Evolutionary conservation across 2,329 filamentous ascomycete species (phyloP).

Genomic region (Diaporthe batatas): DNA sequence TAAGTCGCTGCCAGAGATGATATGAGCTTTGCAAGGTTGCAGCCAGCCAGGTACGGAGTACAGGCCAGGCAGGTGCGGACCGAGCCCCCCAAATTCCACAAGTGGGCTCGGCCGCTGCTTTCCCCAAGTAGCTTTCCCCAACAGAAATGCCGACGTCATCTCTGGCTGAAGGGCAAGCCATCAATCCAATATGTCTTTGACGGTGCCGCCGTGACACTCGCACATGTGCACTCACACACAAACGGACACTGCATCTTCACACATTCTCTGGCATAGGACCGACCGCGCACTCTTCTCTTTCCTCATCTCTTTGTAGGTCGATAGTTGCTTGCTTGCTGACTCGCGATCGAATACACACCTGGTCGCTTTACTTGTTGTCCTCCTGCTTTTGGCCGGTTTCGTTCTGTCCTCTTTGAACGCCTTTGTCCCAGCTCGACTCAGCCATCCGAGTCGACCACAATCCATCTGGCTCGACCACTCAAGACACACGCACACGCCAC

Average conservation of each 20-base stretch:
- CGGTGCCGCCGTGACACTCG: conserved; percentile 16
- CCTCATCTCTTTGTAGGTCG: background rate
- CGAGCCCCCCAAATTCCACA: conserved; percentile 4
- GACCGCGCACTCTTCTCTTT: background rate
- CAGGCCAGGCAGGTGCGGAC: background rate
- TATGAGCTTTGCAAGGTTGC: background rate
- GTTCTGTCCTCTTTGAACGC: background rate
- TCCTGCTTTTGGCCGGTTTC: background rate
- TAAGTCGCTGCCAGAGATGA: conserved; percentile 16
- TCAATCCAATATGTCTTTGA: background rate
- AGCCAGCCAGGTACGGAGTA: background rate
- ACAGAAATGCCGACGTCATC: conserved; percentile 27
- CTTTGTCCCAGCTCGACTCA: conserved; percentile 5
- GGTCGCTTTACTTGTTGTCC: background rate
- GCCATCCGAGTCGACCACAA: background rate
- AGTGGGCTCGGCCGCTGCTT: background rate
- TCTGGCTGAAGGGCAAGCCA: background rate
- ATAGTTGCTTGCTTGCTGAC: background rate
- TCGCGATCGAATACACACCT: conserved; percentile 6
- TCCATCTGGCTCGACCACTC: background rate
- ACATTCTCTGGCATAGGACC: conserved; percentile 14
- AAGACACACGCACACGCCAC: background rate
- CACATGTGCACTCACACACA: background rate
- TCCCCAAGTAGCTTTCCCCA: conserved; percentile 19
- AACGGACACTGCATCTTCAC: background rate